Base-by-base conservation (phyloP, 1,284 basidiomycete genomes). In the Ganoderma lingzhi region DNA sequence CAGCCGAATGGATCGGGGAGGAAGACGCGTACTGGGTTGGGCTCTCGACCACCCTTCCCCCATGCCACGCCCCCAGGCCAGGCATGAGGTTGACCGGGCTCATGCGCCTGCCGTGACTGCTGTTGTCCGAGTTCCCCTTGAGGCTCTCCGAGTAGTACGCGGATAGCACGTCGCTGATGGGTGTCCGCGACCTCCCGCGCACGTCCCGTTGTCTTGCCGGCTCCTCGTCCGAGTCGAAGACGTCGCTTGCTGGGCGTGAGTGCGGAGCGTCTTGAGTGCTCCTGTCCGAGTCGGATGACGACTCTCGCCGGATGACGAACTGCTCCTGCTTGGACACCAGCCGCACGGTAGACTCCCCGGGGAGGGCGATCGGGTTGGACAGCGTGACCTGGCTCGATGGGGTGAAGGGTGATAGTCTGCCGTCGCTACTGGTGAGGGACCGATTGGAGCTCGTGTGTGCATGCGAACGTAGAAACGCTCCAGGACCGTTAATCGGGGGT, bases 341-440 rank as follows among this genome's bases (percentile, higher is more conserved):
- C 53, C 79, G 78, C 6, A 81, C 78, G 6, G 79, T 80, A 8
- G 78, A 71, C 4, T 73, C 69, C 1, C 42, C 68, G n/a, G 72
- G 72, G 15, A 63, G 68, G 1, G 71, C 59, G 51, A 70, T 70
- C 23, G 70, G 70, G 65, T 68, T 56, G 30, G 53, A 56, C 14
- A 56, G 30, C 30, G 53, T 56, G 53, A 56, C 30, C 17, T 35
- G 30, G 17, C 48, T 60, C n/a, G 58, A 39, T 3, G 58, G 41
- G 10, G 37, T 41, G 37, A 60, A 60, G 6, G 37, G 59, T 23
- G 59, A 61, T 6, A 61, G 14, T 6, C 59, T 39, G 23, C n/a
- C 59, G 28, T 41, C 39, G 59, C 59, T 41, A 3, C 59, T 14
- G 15, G 23, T 42, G 23, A 61, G 41, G 37, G 59, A 35, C 8